These are phyloP conservation scores for Cytospora mali DNA, from an alignment of 2,329 filamentous ascomycete genomes.

Conservation along the genomic window DNA sequence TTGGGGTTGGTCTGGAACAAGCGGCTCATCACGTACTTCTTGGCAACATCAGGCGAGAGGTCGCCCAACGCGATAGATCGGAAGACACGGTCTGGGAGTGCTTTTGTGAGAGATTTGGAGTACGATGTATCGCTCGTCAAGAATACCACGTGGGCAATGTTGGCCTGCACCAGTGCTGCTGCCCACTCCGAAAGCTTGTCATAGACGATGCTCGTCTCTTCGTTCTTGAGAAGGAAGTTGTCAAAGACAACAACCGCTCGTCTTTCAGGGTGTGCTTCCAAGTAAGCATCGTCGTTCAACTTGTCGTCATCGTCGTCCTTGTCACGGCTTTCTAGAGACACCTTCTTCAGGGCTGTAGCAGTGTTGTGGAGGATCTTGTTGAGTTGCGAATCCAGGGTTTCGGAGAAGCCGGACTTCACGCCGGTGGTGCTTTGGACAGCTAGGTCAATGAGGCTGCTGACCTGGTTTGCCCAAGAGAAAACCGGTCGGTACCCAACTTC, in stretches of 20 bases:
- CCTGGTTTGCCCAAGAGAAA: slow-evolving; percentile 94
- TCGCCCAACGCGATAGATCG: slow-evolving; percentile 84
- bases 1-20: slow-evolving; percentile 56
- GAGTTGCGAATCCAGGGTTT: slow-evolving; percentile 86
- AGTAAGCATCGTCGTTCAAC: slow-evolving; percentile 80
- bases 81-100: slow-evolving; percentile 89
- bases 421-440: slow-evolving; percentile 93
- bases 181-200: slow-evolving; percentile 90
- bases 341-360: slow-evolving; percentile 73
- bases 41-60: slow-evolving; percentile 81
- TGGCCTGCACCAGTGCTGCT: slow-evolving; percentile 79
- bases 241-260: slow-evolving; percentile 86
- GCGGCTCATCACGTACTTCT: slow-evolving; percentile 85
- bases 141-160: slow-evolving; percentile 93
- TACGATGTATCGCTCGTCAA: slow-evolving; percentile 88
- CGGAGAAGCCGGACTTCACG: slow-evolving; percentile 91
- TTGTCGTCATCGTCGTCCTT: slow-evolving; percentile 74
- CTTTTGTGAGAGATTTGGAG: slow-evolving; percentile 82
- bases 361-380: slow-evolving; percentile 89
- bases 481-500: slow-evolving; percentile 90
- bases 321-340: slow-evolving; percentile 69
- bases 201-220: slow-evolving; percentile 67
- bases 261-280: slow-evolving; percentile 85
- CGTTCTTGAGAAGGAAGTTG: slow-evolving; percentile 83
- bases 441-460: slow-evolving; percentile 89